These are phyloP conservation scores for Trichosanthes truncata DNA, from an alignment of 306 rosid genomes.

Conservation along the genomic window DNA sequence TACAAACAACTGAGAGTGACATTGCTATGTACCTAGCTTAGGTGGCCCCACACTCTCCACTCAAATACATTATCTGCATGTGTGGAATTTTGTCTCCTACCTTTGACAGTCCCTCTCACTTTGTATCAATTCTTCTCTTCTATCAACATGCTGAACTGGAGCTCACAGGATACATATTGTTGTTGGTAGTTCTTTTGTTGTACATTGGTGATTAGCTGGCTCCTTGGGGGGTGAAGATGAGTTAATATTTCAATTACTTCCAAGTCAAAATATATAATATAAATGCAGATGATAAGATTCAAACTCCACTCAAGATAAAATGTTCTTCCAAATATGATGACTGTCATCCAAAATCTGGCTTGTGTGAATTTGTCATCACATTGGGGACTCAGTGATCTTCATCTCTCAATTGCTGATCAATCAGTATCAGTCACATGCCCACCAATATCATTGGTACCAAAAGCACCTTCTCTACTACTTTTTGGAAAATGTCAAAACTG, in stretches of 20 bases:
- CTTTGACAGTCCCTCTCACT: slow-evolving; percentile 6
- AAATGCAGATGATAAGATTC: not conserved
- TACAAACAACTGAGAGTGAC: not conserved
- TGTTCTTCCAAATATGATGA: slow-evolving; percentile 1
- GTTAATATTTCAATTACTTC: not conserved
- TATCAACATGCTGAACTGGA: not conserved
- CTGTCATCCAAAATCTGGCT: not conserved
- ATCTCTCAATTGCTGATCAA: slow-evolving; percentile 2
- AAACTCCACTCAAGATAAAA: too few species aligned
- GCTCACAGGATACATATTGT: slow-evolving; percentile 22
- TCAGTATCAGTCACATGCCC: slow-evolving; percentile 3
- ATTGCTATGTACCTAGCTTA: not conserved
- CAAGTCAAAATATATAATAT: not conserved
- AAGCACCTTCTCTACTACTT: not conserved
- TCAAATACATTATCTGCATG: slow-evolving; percentile 17
- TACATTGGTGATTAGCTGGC: not conserved
- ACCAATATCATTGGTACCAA: not conserved
- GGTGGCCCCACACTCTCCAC: not conserved
- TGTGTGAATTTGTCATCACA: not conserved
- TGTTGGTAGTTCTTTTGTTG: not conserved
- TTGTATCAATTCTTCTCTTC: not conserved
- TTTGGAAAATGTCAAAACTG: not conserved
- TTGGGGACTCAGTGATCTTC: not conserved
- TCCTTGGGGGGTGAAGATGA: not conserved
- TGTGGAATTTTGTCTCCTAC: slow-evolving; percentile 15